Base-by-base conservation (phyloP, 768 basidiomycete species). In the Mycena sanguinolenta region DNA sequence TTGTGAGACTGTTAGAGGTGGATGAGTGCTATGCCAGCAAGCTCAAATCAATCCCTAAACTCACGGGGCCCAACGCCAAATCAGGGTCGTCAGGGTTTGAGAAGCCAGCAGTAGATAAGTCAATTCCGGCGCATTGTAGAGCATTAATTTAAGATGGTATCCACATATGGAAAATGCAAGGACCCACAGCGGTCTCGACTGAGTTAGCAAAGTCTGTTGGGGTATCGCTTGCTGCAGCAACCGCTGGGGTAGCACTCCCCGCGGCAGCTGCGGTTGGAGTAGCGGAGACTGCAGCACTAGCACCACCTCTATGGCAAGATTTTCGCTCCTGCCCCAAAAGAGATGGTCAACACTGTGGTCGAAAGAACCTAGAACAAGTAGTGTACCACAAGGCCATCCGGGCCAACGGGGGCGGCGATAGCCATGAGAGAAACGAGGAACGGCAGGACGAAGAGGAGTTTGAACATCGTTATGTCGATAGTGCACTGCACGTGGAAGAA, bases 141-240 rank as follows among this genome's bases (percentile, higher is more conserved):
- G 55, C 34, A 57, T 57, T 57, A n/a, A 36, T 57, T 38, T 57
- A 38, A 57, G 55, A 57, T n/a, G 55, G 55, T 4, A 57, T 57
- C 34, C 34, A 57, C 34, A 12, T 36, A 57, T 57, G 55, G 21
- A 36, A 57, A 38, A 34, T 57, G 55, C 55, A 57, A 57, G 55
- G 55, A 57, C 34, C 38, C 21, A 57, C 55, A 57, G 55, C 55
- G 55, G 55, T 57, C n/a, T 32, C 55, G 55, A 57, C 55, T 36
- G 55, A 57, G 55, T 57, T 57, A 34, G 55, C 55, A 57, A 57
- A 57, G 38, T 57, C 55, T 57, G 55, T 38, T 57, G 55, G 55
- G 34, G 55, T 57, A 57, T 57, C 34, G 32, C 32, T 57, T 57
- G 55, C 55, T 57, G 55, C 55, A n/a, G 53, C n/a, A n/a, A n/a